Evolutionary conservation across 78 protist species (phyloP), one percentile per base, ranked within the genome.

Genomic region (Chrysochromulina tobinii): DNA sequence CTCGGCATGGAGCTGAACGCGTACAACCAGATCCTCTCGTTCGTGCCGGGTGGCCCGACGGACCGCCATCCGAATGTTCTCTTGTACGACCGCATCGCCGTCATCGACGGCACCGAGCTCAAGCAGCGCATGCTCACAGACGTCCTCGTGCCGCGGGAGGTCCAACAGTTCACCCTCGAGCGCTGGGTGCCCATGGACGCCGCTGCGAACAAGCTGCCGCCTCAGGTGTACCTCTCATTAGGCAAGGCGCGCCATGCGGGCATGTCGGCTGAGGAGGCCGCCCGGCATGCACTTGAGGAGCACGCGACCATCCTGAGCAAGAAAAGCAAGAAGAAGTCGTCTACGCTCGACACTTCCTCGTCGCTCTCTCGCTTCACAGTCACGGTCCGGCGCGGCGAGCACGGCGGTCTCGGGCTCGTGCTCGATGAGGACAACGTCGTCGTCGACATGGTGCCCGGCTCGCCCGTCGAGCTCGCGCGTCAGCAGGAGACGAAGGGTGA

Each of bases 1-100:
- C 53, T 72, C 25, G 81, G 81, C 81, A 6, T 72, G 54, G 81
- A 72, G 81, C 81, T 72, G 25, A 72, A 72, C 15, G 81, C 48
- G 81, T 38, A 72, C 81, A 72, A 72, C 81, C 81, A 72, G 53
- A 72, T 72, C 81, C 14, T 72, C 81, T 25, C 81, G 53, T n/a
- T 72, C 48, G 15, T 72, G 53, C 57, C 81, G 18, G 81, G 81
- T 2, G 20, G 53, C 17, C 81, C 81, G 48, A 12, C 12, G 4
- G 81, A 25, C n/a, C 38, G 81, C 25, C 17, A 38, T 53, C 81
- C 81, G 15, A 53, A 72, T 9, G 5, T 72, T 15, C 81, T n/a
- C 54, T 18, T 72, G 53, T 14, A 72, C 53, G 81, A 72, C 53
- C 38, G 81, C 53, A 38, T 72, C 81, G 27, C 25, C n/a, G n/a